A percentile compares a stretch with the other conserved stretches of the same genome.
phyloP scores from a whole-genome alignment of 1,284 basidiomycete genomes.

The Pholiota adiposa region DNA sequence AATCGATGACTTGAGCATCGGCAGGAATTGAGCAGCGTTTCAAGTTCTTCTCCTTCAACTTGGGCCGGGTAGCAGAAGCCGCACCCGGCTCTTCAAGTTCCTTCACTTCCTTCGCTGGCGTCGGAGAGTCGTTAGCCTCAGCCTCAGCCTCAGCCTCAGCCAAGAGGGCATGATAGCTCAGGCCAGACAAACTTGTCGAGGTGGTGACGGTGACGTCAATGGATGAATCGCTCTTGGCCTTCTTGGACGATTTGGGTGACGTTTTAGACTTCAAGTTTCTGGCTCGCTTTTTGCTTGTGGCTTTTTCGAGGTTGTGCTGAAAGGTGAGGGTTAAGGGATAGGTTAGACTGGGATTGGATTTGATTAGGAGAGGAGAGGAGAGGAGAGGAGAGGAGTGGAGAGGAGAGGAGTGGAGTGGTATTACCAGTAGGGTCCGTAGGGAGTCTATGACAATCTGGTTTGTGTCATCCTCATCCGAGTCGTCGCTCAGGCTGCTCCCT shows the following conservation, averaged over 20 bases:
- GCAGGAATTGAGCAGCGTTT: background rate
- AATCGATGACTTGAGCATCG: background rate
- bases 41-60: too few species aligned
- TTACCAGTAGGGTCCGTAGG: background rate
- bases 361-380: too few species aligned
- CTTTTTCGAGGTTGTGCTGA: background rate
- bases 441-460: background rate
- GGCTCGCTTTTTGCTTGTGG: background rate
- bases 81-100: too few species aligned
- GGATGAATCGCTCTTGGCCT: background rate
- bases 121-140: too few species aligned
- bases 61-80: too few species aligned
- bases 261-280: too few species aligned
- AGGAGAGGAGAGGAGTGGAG: background rate
- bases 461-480: background rate
- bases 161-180: background rate
- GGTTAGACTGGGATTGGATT: background rate
- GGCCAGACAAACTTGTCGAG: too few species aligned
- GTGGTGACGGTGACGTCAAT: too few species aligned
- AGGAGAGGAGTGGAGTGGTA: background rate
- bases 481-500: background rate
- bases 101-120: too few species aligned
- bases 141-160: too few species aligned
- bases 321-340: background rate
- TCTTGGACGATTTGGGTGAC: background rate